A percentile compares a stretch with the other conserved stretches of the same genome.
Evolutionary conservation across 225 moss, liverwort and hornwort species (phyloP).

Genomic region (Pleurozium schreberi): DNA sequence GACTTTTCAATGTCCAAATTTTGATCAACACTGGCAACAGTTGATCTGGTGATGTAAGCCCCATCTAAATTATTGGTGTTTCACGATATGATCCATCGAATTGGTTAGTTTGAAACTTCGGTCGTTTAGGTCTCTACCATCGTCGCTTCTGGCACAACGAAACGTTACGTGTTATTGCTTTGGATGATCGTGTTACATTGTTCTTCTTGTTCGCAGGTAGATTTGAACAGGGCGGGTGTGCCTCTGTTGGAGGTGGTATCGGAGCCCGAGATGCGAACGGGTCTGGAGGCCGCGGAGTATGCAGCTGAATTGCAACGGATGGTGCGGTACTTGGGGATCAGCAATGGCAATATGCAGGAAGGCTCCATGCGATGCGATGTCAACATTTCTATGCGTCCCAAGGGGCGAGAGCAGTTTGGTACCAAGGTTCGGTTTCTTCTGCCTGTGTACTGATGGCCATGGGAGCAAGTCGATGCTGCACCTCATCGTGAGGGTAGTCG

Average conservation of each 20-base stretch:
- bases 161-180: neutral
- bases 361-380: conserved; percentile 98
- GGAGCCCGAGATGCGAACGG: conserved; percentile 96
- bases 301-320: conserved; percentile 89
- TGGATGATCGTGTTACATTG: neutral
- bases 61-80: neutral
- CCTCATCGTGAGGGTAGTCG: neutral
- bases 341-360: conserved; percentile 99
- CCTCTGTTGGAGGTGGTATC: conserved; percentile 97
- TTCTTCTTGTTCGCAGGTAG: conserved; percentile 47
- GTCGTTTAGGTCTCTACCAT: neutral
- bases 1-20: neutral
- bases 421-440: conserved; percentile 58
- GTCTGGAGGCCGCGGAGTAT: conserved; percentile 94
- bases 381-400: conserved; percentile 89
- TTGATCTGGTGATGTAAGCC: neutral
- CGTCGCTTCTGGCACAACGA: neutral
- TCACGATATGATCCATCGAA: neutral
- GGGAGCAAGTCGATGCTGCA: neutral
- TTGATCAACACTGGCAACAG: neutral
- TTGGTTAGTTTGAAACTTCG: neutral
- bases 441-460: neutral
- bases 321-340: conserved; percentile 86
- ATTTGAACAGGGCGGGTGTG: conserved; percentile 94
- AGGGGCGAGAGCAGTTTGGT: conserved; percentile 68